Evolutionary conservation across 257 asterid genomes (phyloP).

Genomic region (Eustoma russellianum): DNA sequence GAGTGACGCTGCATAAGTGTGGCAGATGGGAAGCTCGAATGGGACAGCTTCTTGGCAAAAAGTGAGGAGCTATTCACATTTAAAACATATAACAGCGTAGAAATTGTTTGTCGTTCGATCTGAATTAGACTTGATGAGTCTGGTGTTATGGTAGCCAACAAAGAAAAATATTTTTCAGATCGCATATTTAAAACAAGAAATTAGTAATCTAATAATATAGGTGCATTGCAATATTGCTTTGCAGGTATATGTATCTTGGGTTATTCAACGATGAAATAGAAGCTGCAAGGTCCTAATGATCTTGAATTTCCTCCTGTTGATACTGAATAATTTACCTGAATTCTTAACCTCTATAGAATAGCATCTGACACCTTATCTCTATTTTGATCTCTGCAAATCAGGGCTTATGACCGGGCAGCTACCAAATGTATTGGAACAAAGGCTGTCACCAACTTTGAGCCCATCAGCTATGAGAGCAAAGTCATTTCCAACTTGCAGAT

Average conservation of each 20-base stretch:
- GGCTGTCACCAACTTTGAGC: conserved; percentile 69
- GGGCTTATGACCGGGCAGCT: conserved; percentile 84
- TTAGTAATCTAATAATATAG: conserved; percentile 16
- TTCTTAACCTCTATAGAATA: conserved; percentile 18
- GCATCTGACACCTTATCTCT: conserved; percentile 25
- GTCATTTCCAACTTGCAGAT: conserved; percentile 14
- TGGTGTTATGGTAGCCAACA: conserved; percentile 9
- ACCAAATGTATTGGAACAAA: conserved; percentile 60
- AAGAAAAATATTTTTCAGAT: not conserved
- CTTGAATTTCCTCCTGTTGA: conserved; percentile 20
- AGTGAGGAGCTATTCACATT: conserved; percentile 28
- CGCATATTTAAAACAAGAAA: conserved; percentile 2
- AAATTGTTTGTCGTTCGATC: not conserved
- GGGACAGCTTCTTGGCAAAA: conserved; percentile 95
- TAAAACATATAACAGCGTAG: not conserved
- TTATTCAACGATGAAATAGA: conserved; percentile 40
- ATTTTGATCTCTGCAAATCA: conserved; percentile 26
- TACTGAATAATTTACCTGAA: conserved; percentile 19
- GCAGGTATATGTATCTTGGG: conserved; percentile 50
- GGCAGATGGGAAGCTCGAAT: conserved; percentile 97
- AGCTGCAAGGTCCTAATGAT: conserved; percentile 38
- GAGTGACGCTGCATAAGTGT: conserved; percentile 90
- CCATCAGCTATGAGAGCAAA: conserved; percentile 38
- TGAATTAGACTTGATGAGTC: not conserved
- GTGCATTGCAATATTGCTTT: conserved; percentile 32